phyloP scores from a whole-genome alignment of 164 flowering plant genomes.

The Magnolia kwangsiensis region DNA sequence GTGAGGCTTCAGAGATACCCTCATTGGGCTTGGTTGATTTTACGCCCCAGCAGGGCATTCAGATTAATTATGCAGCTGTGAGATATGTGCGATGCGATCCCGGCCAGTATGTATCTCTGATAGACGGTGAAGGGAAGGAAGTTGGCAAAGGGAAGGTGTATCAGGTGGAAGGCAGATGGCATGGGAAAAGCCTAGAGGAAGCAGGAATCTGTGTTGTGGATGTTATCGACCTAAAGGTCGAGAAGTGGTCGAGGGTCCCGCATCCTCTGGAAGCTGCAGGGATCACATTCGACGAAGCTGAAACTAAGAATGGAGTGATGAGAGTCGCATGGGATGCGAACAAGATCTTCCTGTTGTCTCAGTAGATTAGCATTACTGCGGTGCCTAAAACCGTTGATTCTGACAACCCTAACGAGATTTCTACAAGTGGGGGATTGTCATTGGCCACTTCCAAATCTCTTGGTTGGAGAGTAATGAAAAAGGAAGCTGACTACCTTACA shows the following conservation, averaged over 20 bases:
- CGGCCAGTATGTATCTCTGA: constrained; percentile 54
- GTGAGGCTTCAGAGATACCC: constrained; percentile 22
- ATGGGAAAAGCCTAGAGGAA: constrained; percentile 51
- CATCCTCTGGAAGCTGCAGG: constrained; percentile 61
- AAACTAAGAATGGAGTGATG: constrained; percentile 46
- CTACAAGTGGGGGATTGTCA: too few relatives aligned
- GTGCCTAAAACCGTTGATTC: neutral
- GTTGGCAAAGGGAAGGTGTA: constrained; percentile 57
- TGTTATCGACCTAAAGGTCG: constrained; percentile 50
- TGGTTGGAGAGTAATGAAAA: neutral
- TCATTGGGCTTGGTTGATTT: constrained; percentile 21
- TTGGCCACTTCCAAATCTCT: neutral
- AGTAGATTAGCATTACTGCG: neutral
- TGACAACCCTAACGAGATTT: neutral
- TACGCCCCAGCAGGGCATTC: constrained; percentile 22
- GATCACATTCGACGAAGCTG: constrained; percentile 58
- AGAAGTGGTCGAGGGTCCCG: constrained; percentile 39
- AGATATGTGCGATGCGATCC: constrained; percentile 30
- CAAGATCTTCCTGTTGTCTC: constrained; percentile 20
- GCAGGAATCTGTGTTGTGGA: constrained; percentile 51
- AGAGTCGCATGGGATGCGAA: constrained; percentile 71
- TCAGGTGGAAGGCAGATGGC: constrained; percentile 70
- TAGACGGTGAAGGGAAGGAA: constrained; percentile 48
- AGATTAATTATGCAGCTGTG: constrained; percentile 18
- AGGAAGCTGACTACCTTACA: neutral